Conservation (phyloP, 495 filamentous ascomycete species). For the Margaritispora aquatica region DNA sequence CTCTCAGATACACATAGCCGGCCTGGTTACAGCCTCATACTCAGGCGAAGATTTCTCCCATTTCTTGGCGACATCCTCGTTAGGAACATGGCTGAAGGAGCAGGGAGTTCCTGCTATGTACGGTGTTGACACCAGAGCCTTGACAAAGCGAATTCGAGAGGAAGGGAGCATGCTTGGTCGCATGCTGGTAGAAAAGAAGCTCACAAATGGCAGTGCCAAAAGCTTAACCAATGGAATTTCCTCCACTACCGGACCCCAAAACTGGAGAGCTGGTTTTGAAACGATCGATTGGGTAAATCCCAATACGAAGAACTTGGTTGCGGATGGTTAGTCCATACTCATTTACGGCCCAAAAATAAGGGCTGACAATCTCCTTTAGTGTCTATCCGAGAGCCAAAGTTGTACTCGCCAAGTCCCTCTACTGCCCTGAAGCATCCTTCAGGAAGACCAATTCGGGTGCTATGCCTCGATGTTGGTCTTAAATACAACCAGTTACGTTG, state of each 20-base stretch:
- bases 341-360: slow-evolving; percentile 4
- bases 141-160: slow-evolving; percentile 90
- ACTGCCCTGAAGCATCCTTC: slow-evolving; percentile 75
- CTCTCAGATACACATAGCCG: slow-evolving; percentile 84
- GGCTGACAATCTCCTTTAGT: slow-evolving; percentile 49
- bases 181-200: slow-evolving; percentile 64
- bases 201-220: slow-evolving; percentile 41
- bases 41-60: slow-evolving; percentile 93
- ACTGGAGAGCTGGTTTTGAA: slow-evolving; percentile 68
- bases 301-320: slow-evolving; percentile 84
- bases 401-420: slow-evolving; percentile 65
- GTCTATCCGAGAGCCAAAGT: slow-evolving; percentile 72
- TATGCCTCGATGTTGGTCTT: slow-evolving; percentile 92
- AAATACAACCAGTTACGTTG: slow-evolving; percentile 97
- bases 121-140: slow-evolving; percentile 86
- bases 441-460: slow-evolving; percentile 74
- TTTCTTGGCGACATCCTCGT: slow-evolving; percentile 79
- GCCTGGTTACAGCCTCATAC: slow-evolving; percentile 83
- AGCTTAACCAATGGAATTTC: slow-evolving; percentile 26
- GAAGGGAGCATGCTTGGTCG: slow-evolving; percentile 95
- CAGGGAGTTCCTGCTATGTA: slow-evolving; percentile 94
- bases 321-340: slow-evolving; percentile 66
- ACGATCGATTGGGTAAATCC: slow-evolving; percentile 82
- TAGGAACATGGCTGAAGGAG: slow-evolving; percentile 93
- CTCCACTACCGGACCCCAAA: slow-evolving; percentile 28